Evolutionary conservation across 2,329 filamentous ascomycete species (phyloP), one percentile per base, ranked within the genome.

Genomic region (Paramyrothecium roridum): DNA sequence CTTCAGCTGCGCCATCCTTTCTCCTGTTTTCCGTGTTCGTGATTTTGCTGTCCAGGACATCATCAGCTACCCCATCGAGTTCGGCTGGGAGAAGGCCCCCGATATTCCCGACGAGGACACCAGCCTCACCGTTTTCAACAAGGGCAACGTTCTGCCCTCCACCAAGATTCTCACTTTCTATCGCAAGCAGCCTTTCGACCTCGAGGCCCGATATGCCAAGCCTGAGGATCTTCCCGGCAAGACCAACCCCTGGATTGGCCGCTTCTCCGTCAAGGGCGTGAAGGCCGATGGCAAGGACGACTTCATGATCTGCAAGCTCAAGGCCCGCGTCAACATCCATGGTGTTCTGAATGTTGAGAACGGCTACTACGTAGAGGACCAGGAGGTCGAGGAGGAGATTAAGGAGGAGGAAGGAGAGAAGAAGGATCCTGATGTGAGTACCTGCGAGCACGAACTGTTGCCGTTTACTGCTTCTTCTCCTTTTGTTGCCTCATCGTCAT

Each of bases 281-380:
- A 93, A 97, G 83, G 89, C 91, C 45, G 91, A 96, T 70, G 84
- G 87, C 63, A 93, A 95, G 72, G 91, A 96, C 57, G 95, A 98
- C 72, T 99, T 98, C 75, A 98, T 99, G 93, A 96, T 98, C 69
- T 99, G 95, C 88, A 99, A 99, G 81, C 87, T 99, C 59, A 98
- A 98, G 85, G 93, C 95, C 50, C 88, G 95, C 61, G 85, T 99
- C 55, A 99, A 99, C 78, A 85, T 98, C 61, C 93, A 98, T 79
- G 95, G 95, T 73, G 85, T 99, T 57, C 81, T 99, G 63, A 98
- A 98, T 71, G 89, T 99, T 40, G 95, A 99, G 80, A 93, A 87
- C 60, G 95, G 93, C 58, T 99, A 99, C 81, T 98, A 91, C 68
- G 95, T 99, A 53, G 95, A 99, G 80, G 95, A 99, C 71, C 87